Base-by-base conservation (phyloP, 805 yeast species). In the Hanseniaspora thailandica region DNA sequence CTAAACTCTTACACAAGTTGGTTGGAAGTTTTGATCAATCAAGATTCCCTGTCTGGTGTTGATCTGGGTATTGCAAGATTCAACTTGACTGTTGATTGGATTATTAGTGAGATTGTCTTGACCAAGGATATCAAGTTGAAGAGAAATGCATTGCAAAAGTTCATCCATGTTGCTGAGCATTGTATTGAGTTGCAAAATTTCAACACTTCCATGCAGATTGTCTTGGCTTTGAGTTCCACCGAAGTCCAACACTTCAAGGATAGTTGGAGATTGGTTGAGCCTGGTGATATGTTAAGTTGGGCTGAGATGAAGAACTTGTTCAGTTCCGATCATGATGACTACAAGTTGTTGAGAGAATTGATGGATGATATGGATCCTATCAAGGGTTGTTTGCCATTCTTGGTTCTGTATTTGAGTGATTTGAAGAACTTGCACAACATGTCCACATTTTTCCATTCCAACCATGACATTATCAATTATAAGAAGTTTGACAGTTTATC, bases 81-180 rank as follows among this genome's bases (percentile, higher is more conserved):
- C 72, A 89, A 90, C 63, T 69, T 90, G 55, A 81, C 86, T 70
- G 89, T 86, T 6, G 86, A 86, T 60, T 90, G 97, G 97, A 81
- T 89, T 39, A 80, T 86, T 33, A 86, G 96, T 0, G 96, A 90
- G 69, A 78, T 93, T 53, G 66, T 87, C 15, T 69, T 90, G 56
- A 86, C 96, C 9, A 73, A 72, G 54, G 70, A 74, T 41, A 71
- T 76, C 25, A 71, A 70, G 2, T 77, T 86, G 58, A 73, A 90
- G 58, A 77, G 80, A 41, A 73, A 78, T 54, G 75, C 89, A 1
- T 76, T 89, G n/a, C 81, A 87, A n/a, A 73, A 90, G 58, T 87
- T 85, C 61, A 86, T 90, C 55, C 95, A 86, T 60, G 70, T 90
- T 53, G 97, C 96, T 0, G 81, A 81, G 54, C 78, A 80, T 59